Base-by-base conservation (phyloP, 2,329 filamentous ascomycete genomes). In the Ramularia collo-cygni region DNA sequence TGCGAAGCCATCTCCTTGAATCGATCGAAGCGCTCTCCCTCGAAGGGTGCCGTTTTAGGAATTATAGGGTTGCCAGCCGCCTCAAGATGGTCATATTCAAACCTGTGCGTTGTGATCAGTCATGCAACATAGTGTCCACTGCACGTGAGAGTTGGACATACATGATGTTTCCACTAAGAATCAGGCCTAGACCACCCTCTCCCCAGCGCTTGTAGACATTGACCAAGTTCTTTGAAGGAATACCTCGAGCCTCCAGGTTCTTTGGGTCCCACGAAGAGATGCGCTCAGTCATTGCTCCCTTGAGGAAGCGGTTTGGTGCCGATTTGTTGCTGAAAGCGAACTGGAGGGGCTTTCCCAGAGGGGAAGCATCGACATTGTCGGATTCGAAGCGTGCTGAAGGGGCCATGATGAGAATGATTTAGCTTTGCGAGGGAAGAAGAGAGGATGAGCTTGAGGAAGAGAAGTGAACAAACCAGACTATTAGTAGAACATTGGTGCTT, bases 221-320 rank as follows among this genome's bases (percentile, higher is more conserved):
- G 51, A 76, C 67, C 14, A 76, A 52, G 39, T 72, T 64, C 47
- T 70, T 66, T 9, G 66, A 67, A 5, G 76, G 72, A 4, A 80
- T 61, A 16, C 75, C 72, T 29, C 79, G 70, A 3, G 66, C 66
- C 15, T 69, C 60, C 7, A 74, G 50, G 40, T 76, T 66, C 16
- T 68, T 68, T 5, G 71, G 64, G 42, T 75, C 68, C 76, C 76
- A 84, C 4, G 72, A 76, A 0, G 77, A 75, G 10, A 83, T 63
- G 6, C 71, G 66, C 57, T 85, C 81, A 2, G 75, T 75, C 79
- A 84, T 83, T 29, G 81, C 74, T 4, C 67, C 77, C 59, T 84
- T 84, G 48, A 83, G 59, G 53, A 83, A 78, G n/a, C 78, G 68
- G 56, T 83, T 84, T 29, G 71, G 72, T 2, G 78, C 78, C 2